Conservation (phyloP, 768 basidiomycete species). For the Pholiota conissans region DNA sequence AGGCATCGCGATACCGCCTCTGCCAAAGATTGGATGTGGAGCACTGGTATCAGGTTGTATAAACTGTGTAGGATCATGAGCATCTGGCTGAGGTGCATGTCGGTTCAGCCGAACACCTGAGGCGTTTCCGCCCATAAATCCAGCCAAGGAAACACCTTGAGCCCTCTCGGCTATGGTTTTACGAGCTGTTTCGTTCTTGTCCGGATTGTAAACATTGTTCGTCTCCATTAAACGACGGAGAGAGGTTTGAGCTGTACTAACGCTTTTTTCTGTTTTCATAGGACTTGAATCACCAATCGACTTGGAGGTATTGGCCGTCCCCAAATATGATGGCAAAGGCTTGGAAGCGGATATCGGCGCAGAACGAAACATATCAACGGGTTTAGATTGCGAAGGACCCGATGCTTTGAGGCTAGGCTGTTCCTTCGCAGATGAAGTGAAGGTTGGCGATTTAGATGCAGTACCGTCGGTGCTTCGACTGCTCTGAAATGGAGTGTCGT, state of each 20-base stretch:
- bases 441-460: not conserved
- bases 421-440: not conserved
- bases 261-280: not conserved
- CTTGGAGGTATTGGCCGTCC: conserved; percentile 7
- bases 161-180: conserved; percentile 29
- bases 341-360: conserved; percentile 7
- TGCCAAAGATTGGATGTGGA: conserved; percentile 77
- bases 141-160: conserved; percentile 69
- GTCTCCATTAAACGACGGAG: conserved; percentile 24
- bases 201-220: conserved; percentile 25
- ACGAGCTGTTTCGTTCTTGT: conserved; percentile 17
- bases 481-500: not conserved
- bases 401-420: not conserved
- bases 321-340: conserved; percentile 18
- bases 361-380: conserved; percentile 9
- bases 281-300: not conserved
- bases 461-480: not conserved
- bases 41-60: conserved; percentile 56
- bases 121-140: conserved; percentile 80
- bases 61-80: conserved; percentile 63
- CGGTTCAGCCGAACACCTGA: conserved; percentile 72
- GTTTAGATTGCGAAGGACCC: not conserved
- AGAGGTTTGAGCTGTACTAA: conserved; percentile 13
- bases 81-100: conserved; percentile 72
- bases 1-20: conserved; percentile 74